These are phyloP conservation scores for Auriculariales sp. DNA, from an alignment of 768 basidiomycete genomes.

Conservation along the genomic window DNA sequence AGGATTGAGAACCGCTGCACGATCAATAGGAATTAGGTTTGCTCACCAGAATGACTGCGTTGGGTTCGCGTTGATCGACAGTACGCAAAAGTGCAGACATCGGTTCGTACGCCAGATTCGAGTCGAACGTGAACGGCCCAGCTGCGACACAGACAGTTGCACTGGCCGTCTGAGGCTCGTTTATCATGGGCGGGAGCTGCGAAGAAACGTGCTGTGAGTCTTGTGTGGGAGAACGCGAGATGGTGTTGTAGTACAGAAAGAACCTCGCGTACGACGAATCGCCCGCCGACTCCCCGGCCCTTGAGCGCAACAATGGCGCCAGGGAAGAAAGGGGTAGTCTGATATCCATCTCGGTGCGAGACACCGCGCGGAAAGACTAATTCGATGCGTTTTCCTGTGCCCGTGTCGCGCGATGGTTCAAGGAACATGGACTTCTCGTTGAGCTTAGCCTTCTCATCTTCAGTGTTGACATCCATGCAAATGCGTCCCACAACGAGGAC, in stretches of 20 bases:
- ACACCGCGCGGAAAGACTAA: conserved; percentile 55
- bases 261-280: conserved; percentile 74
- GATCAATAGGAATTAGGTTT: conserved; percentile 56
- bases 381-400: conserved; percentile 51
- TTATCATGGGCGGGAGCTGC: conserved; percentile 49
- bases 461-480: conserved; percentile 48
- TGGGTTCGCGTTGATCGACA: conserved; percentile 52
- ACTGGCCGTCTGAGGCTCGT: conserved; percentile 19
- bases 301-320: conserved; percentile 77
- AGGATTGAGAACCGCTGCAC: conserved; percentile 39
- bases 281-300: conserved; percentile 80
- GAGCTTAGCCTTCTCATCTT: conserved; percentile 35
- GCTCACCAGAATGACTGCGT: conserved; percentile 64
- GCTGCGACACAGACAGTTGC: conserved; percentile 61
- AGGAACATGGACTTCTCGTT: conserved; percentile 61
- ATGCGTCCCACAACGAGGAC: conserved; percentile 63
- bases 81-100: conserved; percentile 37
- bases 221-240: background rate
- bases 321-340: conserved; percentile 66
- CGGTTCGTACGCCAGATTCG: conserved; percentile 61
- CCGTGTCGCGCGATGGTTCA: conserved; percentile 71
- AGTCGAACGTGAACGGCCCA: conserved; percentile 77
- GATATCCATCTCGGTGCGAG: conserved; percentile 54
- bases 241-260: conserved; percentile 42
- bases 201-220: background rate